Percentiles rank a stretch among this genome's conserved stretches.
phyloP scores from a whole-genome alignment of 2,329 filamentous ascomycete species.

The Exophiala phaeomuriformis region DNA sequence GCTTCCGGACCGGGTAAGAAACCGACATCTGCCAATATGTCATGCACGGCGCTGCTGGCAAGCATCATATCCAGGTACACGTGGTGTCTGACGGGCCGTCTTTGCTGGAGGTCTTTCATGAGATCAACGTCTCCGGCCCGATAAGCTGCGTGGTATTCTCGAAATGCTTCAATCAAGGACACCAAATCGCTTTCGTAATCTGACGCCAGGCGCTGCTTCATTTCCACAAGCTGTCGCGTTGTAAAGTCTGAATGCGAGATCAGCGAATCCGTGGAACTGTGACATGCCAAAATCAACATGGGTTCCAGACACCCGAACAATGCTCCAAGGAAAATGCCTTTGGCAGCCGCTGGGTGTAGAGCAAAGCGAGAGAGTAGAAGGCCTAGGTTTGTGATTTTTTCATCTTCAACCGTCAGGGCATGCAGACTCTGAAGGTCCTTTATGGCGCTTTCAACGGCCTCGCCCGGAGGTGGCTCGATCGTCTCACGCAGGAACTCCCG shows the following conservation, averaged over 20 bases:
- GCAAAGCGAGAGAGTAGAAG: conserved; percentile 79
- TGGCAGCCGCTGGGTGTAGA: conserved; percentile 87
- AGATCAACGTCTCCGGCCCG: conserved; percentile 2
- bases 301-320: conserved; percentile 91
- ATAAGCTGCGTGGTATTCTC: conserved; percentile 15
- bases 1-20: conserved; percentile 2
- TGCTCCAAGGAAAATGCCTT: conserved; percentile 76
- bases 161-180: conserved; percentile 17
- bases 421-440: conserved; percentile 88
- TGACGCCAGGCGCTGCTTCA: conserved; percentile 5
- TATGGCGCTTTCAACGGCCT: conserved; percentile 85
- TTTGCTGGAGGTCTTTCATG: conserved; percentile 7
- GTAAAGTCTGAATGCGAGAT: conserved; percentile 10
- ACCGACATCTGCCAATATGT: conserved; percentile 5
- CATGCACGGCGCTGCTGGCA: conserved; percentile 7
- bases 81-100: conserved; percentile 11
- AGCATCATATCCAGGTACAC: conserved; percentile 20
- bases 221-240: conserved; percentile 2
- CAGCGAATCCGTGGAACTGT: conserved; percentile 7
- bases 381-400: conserved; percentile 81
- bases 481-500: conserved; percentile 71
- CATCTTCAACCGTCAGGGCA: conserved; percentile 63
- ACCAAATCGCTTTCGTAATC: conserved; percentile 16
- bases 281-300: conserved; percentile 68
- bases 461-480: conserved; percentile 77